phyloP scores from a whole-genome alignment of 495 filamentous ascomycete species.

The Penicillium longicatenatum region DNA sequence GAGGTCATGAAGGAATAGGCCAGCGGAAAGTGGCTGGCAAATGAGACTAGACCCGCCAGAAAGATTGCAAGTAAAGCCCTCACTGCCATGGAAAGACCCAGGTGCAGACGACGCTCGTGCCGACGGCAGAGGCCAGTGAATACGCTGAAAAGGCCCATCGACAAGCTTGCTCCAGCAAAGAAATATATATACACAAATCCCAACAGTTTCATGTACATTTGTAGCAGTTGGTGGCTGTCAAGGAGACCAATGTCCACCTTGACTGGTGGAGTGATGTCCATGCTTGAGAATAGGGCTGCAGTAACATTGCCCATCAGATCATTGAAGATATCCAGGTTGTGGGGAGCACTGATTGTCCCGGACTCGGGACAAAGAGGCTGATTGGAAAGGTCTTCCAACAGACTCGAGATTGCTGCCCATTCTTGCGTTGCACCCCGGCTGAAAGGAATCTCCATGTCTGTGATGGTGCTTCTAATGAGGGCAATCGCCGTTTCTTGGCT shows the following conservation, averaged over 20 bases:
- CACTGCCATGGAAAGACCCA: constrained; percentile 29
- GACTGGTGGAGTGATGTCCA: constrained; percentile 40
- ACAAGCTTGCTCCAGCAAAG: constrained; percentile 39
- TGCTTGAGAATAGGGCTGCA: constrained; percentile 45
- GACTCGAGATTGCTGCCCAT: constrained; percentile 33
- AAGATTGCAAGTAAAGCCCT: constrained; percentile 33
- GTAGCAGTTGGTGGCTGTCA: constrained; percentile 34
- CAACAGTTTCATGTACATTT: constrained; percentile 44
- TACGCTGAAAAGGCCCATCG: constrained; percentile 38
- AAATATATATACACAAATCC: constrained; percentile 47
- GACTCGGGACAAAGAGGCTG: constrained; percentile 31
- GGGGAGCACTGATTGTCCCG: constrained; percentile 16
- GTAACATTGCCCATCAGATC: constrained; percentile 45
- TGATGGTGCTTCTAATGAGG: constrained; percentile 41
- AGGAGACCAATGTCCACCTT: constrained; percentile 31
- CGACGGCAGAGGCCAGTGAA: constrained; percentile 34
- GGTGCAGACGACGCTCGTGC: constrained; percentile 24
- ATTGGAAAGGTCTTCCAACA: constrained; percentile 35
- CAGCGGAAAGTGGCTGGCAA: constrained; percentile 35
- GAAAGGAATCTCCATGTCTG: constrained; percentile 47
- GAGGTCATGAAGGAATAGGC: constrained; percentile 46
- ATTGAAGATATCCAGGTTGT: constrained; percentile 31
- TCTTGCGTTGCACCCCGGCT: constrained; percentile 38
- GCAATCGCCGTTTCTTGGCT: constrained; percentile 25
- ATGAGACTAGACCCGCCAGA: constrained; percentile 33